Evolutionary conservation across 2,329 filamentous ascomycete genomes (phyloP), one percentile per base, ranked within the genome.

Genomic region (Arthrocladium fulminans): DNA sequence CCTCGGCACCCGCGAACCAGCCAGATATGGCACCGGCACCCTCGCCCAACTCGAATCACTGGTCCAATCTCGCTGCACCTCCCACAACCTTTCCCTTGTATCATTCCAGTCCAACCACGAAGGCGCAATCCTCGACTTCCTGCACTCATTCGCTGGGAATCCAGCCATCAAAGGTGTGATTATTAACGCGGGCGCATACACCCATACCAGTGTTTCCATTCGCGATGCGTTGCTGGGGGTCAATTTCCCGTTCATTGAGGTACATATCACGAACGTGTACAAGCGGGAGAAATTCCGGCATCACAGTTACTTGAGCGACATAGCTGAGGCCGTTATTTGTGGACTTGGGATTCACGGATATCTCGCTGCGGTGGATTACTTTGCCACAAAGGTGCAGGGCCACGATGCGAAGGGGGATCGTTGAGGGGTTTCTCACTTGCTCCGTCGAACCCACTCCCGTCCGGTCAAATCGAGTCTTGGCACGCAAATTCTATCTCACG

Each of bases 91-190:
- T 38, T 64, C 66, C 5, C 65, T 89, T 19, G 65, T 75, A 8
- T 65, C 73, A 32, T 86, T 85, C 64, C 85, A 89, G 65, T 86
- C 83, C 12, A 90, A 89, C 67, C 80, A 85, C 62, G 86, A 90
- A 65, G 85, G 85, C 47, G 79, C 77, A 24, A 77, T 88, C 52
- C 71, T 88, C 29, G 83, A 88, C 67, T 76, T 81, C 52, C 83
- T 90, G 55, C 85, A 89, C 47, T 5, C 20, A 23, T 24, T 38
- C 29, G 15, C n/a, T 15, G 23, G 23, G 3, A 38, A 39, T 19
- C 9, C 20, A 10, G 9, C 24, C 5, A 43, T 52, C 3, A 50
- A 43, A 17, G 57, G 49, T 3, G 66, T 69, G 45, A 60, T 89
- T 59, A 87, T 89, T 69, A 89, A 89, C 66, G 80, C 84, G 0